Base-by-base conservation (phyloP, 2,329 filamentous ascomycete species). In the Claviceps sp. region DNA sequence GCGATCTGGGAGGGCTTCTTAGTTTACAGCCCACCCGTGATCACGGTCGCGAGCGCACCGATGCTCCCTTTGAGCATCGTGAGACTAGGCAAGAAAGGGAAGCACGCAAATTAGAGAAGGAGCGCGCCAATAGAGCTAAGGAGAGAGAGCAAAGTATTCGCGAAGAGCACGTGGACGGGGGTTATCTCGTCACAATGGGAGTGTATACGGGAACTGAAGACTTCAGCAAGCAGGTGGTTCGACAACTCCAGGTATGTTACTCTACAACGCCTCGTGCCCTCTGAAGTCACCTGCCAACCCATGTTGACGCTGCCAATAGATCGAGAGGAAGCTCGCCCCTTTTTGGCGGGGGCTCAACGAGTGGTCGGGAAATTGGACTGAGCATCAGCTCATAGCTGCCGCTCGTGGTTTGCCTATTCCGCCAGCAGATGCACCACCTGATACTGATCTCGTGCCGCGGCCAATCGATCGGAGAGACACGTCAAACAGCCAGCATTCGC, bases 311-410 rank as follows among this genome's bases (percentile, higher is more conserved):
- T 38, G 22, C 40, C 37, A 3, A 54, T 56, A 97, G 91, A 89
- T 98, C 64, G 93, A 98, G 68, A 80, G 93, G 59, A 83, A 86
- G 55, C 70, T 98, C 55, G 93, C 93, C 43, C 93, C 93, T 0
- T 98, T 98, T 66, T 98, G 91, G 89, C 84, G 85, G 63, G 93
- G 93, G 5, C 73, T 98, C 4, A 85, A 95, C 57, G 90, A 97
- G 66, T 88, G 93, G 66, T 85, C 83, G 16, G 79, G 87, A 22
- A 86, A 80, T 50, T 98, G 93, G 93, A 86, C 88, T 13, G 93
- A 98, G 62, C 83, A 93, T 67, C 93, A 98, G 68, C 80, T 98
- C n/a, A 81, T 96, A 60, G 89, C 91, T 52, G 89, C 88, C 23
- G 93, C 85, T 48, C 82, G 88, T 61, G 90, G 88, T 20, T 77